Percentiles rank a stretch among this genome's conserved stretches.
Conservation (phyloP, 2,329 filamentous ascomycete species). For the Xylaria sp. region DNA sequence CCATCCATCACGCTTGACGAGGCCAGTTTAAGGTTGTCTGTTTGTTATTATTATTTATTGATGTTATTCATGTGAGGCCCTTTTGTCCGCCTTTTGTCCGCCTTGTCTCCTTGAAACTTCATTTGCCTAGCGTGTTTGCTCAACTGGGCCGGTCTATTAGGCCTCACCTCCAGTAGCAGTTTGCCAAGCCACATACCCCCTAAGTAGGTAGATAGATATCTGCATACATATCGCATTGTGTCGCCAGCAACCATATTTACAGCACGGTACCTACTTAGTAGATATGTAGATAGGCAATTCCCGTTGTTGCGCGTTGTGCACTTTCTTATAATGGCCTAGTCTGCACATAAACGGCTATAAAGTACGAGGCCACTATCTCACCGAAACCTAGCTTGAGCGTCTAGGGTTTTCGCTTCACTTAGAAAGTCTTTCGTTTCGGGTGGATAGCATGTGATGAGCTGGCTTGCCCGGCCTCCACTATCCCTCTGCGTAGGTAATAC, state of each 20-base stretch:
- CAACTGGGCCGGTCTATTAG: slow-evolving; percentile 1
- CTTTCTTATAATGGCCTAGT: too few relatives aligned
- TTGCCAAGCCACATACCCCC: neutral
- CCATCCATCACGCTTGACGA: neutral
- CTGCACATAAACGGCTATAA: too few relatives aligned
- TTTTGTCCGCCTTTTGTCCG: neutral
- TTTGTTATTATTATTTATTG: too few relatives aligned
- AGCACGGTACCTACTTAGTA: neutral
- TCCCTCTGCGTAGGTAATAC: neutral
- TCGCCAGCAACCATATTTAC: neutral
- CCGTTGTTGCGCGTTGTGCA: too few relatives aligned
- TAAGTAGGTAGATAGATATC: neutral
- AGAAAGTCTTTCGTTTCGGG: slow-evolving; percentile 1
- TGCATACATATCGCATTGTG: neutral
- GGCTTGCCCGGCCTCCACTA: slow-evolving; percentile 11
- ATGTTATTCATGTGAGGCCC: neutral
- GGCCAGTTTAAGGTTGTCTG: too few relatives aligned
- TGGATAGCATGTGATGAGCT: slow-evolving; percentile 24
- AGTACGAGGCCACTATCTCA: slow-evolving; percentile 19
- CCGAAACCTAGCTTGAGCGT: too few relatives aligned
- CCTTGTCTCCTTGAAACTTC: slow-evolving; percentile 18
- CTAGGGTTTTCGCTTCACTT: neutral
- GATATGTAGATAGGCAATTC: too few relatives aligned
- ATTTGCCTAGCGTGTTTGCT: neutral
- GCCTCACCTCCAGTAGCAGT: too few relatives aligned